Evolutionary conservation across 768 basidiomycete genomes (phyloP), one percentile per base, ranked within the genome.

Genomic region (Collybia sp.): DNA sequence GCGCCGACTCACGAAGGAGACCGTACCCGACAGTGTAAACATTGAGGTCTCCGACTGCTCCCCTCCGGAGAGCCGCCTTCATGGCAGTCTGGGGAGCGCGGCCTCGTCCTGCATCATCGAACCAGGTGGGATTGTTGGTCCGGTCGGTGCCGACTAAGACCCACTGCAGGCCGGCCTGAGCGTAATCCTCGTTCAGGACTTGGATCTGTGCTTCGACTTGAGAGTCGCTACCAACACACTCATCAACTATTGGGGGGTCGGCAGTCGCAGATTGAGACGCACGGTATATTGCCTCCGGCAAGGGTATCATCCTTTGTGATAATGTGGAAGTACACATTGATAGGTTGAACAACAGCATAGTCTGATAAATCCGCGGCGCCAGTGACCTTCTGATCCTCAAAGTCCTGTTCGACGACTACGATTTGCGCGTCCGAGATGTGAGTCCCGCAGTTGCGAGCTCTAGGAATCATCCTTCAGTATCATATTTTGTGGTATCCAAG

Each of bases 51-150:
- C 58, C 59, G 2, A 59, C 59, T 33, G 64, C 65, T 17, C 78
- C 77, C 46, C 65, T 39, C 39, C 75, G 64, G 37, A 75, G 69
- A 10, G 58, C 16, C 13, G 36, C 58, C 65, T 80, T 82, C 77
- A 80, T 79, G 2, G 59, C 56, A 8, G 65, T 72, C 58, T 80
- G 76, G 17, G 54, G 48, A 12, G 58, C 45, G 30, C 49, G 56
- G 36, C 43, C 50, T 5, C 69, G 71, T 5, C 66, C 71, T 32
- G 60, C 74, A n/a, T 60, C 59, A 52, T 59, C 62, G 65, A 77
- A 80, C 80, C 77, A 80, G 46, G 63, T 51, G 10, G 64, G 34
- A 56, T 78, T 76, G 47, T 61, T n/a, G n/a, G n/a, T n/a, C n/a
- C n/a, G n/a, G n/a, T n/a, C n/a, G n/a, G n/a, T n/a, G n/a, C n/a